phyloP scores from a whole-genome alignment of 345 rosid species.

The Brassica juncea region DNA sequence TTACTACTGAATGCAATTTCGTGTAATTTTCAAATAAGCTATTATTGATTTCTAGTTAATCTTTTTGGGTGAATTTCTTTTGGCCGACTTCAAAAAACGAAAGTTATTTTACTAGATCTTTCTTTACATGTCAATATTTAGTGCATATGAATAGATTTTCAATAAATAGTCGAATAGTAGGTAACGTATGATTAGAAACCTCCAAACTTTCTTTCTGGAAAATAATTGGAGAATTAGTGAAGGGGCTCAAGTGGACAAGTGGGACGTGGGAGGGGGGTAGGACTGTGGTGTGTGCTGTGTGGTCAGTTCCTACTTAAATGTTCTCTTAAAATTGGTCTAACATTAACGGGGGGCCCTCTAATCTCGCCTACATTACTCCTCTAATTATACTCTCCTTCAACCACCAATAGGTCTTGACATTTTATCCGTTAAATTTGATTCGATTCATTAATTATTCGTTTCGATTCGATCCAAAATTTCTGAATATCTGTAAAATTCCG shows the following conservation, averaged over 20 bases:
- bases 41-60: no score
- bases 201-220: neutral
- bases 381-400: neutral
- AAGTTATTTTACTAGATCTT: neutral
- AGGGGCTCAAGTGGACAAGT: slow-evolving; percentile 31
- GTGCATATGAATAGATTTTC: neutral
- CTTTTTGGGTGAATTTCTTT: neutral
- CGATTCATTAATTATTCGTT: no score
- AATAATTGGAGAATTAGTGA: slow-evolving; percentile 2
- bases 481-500: no score
- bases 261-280: neutral
- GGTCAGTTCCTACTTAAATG: neutral
- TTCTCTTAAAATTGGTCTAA: neutral
- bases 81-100: neutral
- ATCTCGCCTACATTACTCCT: neutral
- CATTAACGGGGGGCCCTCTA: neutral
- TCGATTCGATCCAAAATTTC: no score
- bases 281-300: neutral
- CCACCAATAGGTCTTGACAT: no score
- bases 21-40: no score
- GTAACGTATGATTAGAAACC: neutral
- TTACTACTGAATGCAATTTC: no score
- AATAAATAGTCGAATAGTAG: no score
- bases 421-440: no score
- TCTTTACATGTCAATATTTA: neutral